These are phyloP conservation scores for Phlyctochytrium bullatum DNA, from an alignment of 192 early-diverging fungal species.

Conservation along the genomic window DNA sequence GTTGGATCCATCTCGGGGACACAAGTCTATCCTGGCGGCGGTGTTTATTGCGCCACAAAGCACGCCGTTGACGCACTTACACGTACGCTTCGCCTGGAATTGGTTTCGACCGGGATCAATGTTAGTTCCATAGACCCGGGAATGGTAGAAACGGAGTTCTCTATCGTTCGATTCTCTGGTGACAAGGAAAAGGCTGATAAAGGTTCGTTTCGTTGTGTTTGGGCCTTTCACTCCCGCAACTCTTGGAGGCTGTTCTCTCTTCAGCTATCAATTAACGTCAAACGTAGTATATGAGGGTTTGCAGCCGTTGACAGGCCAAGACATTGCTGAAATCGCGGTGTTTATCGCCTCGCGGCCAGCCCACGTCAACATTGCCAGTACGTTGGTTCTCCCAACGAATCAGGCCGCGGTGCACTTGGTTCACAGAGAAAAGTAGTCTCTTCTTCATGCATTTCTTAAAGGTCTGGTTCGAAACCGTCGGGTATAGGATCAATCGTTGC, in stretches of 20 bases:
- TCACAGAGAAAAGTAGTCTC: too few species aligned
- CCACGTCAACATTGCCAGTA: slow-evolving; percentile 72
- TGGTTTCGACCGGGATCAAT: slow-evolving; percentile 60
- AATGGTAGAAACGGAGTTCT: slow-evolving; percentile 91
- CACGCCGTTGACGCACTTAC: slow-evolving; percentile 81
- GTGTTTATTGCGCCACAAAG: slow-evolving; percentile 83
- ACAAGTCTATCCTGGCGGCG: slow-evolving; percentile 51
- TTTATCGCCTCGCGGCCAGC: slow-evolving; percentile 73
- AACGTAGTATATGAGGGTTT: slow-evolving; percentile 74
- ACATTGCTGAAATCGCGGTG: slow-evolving; percentile 72
- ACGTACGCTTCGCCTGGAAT: slow-evolving; percentile 69
- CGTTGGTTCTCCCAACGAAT: slow-evolving; percentile 54
- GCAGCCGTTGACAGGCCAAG: slow-evolving; percentile 63
- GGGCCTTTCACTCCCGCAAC: too few species aligned
- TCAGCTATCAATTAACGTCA: slow-evolving; percentile 2
- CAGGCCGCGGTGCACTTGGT: slow-evolving; percentile 46
- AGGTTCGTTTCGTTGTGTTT: background rate
- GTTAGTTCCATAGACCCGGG: slow-evolving; percentile 81
- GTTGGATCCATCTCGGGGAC: slow-evolving; percentile 74
- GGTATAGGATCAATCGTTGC: slow-evolving; percentile 7
- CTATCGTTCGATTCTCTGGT: slow-evolving; percentile 76
- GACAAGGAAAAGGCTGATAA: slow-evolving; percentile 35
- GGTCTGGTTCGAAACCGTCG: too few species aligned
- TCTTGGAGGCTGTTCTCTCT: too few species aligned
- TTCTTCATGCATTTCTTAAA: too few species aligned